phyloP scores from a whole-genome alignment of 2,329 filamentous ascomycete species.

The Phaeosphaeriaceae sp. region DNA sequence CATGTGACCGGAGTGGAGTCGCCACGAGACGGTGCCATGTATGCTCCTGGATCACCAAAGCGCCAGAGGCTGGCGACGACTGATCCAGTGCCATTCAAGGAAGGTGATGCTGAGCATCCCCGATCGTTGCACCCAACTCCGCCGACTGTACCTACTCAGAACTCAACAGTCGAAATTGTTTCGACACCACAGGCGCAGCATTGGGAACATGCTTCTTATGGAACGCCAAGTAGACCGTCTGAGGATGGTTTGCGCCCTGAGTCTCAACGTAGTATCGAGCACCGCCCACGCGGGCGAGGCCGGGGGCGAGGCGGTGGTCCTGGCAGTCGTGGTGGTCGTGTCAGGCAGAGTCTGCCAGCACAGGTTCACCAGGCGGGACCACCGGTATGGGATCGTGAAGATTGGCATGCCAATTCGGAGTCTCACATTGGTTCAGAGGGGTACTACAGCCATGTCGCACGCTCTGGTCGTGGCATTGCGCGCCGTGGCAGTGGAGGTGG shows the following conservation, averaged over 20 bases:
- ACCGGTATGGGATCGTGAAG: conserved; percentile 52
- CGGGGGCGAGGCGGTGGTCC: conserved; percentile 52
- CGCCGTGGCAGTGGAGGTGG: conserved; percentile 46
- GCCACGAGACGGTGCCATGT: conserved; percentile 29
- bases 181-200: conserved; percentile 34
- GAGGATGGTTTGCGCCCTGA: conserved; percentile 44
- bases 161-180: conserved; percentile 31
- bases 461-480: conserved; percentile 34
- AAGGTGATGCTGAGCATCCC: background rate
- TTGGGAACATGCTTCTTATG: conserved; percentile 31
- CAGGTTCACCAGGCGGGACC: conserved; percentile 37
- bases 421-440: conserved; percentile 48
- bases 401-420: conserved; percentile 43
- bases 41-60: conserved; percentile 52
- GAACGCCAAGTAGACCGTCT: conserved; percentile 35
- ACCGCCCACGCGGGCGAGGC: conserved; percentile 46
- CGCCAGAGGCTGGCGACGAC: conserved; percentile 52
- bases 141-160: conserved; percentile 37
- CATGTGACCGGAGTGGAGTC: conserved; percentile 46
- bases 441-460: conserved; percentile 40
- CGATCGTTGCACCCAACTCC: conserved; percentile 8
- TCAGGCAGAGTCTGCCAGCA: conserved; percentile 47
- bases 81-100: conserved; percentile 29
- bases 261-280: conserved; percentile 36
- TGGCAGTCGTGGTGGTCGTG: conserved; percentile 46